A percentile compares a stretch with the other conserved stretches of the same genome.
Evolutionary conservation across 2,329 filamentous ascomycete species (phyloP).

Genomic region (Hypoxylon sp.): DNA sequence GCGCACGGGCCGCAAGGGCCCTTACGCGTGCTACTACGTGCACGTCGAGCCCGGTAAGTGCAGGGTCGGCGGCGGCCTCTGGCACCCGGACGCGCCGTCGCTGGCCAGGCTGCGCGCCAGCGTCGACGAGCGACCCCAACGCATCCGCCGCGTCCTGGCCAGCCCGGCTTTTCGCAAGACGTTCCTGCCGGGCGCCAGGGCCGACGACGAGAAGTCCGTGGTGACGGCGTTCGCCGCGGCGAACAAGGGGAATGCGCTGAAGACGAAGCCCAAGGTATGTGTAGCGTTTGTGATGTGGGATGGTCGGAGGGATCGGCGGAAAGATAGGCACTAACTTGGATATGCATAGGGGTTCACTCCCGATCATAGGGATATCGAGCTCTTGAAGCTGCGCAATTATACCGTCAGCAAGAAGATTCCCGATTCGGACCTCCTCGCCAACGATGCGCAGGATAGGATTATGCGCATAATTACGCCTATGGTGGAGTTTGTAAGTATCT

Average conservation of each 20-base stretch:
- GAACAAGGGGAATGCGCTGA: slow-evolving; percentile 81
- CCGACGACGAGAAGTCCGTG: slow-evolving; percentile 62
- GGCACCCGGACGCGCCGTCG: slow-evolving; percentile 78
- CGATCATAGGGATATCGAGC: slow-evolving; percentile 81
- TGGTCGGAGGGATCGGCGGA: too few relatives aligned
- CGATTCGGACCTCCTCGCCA: slow-evolving; percentile 72
- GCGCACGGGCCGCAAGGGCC: slow-evolving; percentile 86
- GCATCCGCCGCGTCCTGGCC: slow-evolving; percentile 75
- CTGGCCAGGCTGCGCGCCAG: slow-evolving; percentile 76
- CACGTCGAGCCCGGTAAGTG: slow-evolving; percentile 79
- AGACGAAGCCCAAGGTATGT: slow-evolving; percentile 83
- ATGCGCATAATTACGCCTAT: slow-evolving; percentile 73
- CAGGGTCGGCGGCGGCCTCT: slow-evolving; percentile 85
- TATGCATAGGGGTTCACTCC: slow-evolving; percentile 75
- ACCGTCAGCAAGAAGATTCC: slow-evolving; percentile 75
- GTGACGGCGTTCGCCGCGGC: slow-evolving; percentile 76
- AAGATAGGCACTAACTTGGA: too few relatives aligned
- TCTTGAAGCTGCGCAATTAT: slow-evolving; percentile 84
- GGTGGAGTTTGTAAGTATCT: slow-evolving; percentile 79
- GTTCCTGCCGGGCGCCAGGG: slow-evolving; percentile 70
- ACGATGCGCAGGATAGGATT: slow-evolving; percentile 73
- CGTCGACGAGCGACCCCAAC: slow-evolving; percentile 78
- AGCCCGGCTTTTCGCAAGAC: slow-evolving; percentile 69
- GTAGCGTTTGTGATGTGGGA: not conserved
- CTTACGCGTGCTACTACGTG: slow-evolving; percentile 89